Evolutionary conservation across 805 yeast species (phyloP).

Genomic region (Teunomyces lycoperdinae): DNA sequence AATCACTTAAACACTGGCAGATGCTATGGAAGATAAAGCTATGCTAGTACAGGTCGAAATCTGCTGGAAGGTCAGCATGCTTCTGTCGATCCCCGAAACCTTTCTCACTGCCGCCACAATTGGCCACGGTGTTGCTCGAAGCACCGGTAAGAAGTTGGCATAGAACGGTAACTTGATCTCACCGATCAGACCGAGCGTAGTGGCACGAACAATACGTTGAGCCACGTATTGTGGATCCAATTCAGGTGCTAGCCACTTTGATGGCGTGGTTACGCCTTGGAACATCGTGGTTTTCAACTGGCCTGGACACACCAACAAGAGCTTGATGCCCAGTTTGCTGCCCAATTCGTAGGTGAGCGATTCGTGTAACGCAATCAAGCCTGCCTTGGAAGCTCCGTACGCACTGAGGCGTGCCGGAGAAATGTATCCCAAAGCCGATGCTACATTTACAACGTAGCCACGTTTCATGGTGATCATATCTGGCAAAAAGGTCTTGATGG

Average conservation of each 20-base stretch:
- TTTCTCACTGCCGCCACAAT: constrained; percentile 52
- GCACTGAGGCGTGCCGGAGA: constrained; percentile 80
- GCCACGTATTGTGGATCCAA: constrained; percentile 71
- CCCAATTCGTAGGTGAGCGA: constrained; percentile 71
- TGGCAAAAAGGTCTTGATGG: constrained; percentile 71
- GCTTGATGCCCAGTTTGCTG: constrained; percentile 54
- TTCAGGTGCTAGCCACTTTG: constrained; percentile 75
- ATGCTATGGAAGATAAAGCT: neutral
- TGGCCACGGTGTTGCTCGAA: constrained; percentile 74
- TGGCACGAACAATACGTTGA: constrained; percentile 47
- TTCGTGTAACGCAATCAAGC: constrained; percentile 80
- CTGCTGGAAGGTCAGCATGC: constrained; percentile 31
- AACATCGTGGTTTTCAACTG: constrained; percentile 79
- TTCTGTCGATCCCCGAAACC: constrained; percentile 66
- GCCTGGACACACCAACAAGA: constrained; percentile 83
- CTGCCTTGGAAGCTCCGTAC: constrained; percentile 91
- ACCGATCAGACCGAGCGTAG: constrained; percentile 62
- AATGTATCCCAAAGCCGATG: constrained; percentile 81
- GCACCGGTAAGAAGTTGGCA: constrained; percentile 67
- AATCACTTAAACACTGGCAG: neutral
- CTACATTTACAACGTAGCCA: constrained; percentile 78
- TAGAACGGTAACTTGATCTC: constrained; percentile 75
- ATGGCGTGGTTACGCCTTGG: constrained; percentile 69
- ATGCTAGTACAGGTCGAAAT: constrained; percentile 10
- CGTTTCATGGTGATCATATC: constrained; percentile 57